A percentile compares a stretch with the other conserved stretches of the same genome.
These are phyloP conservation scores for Leccinum griseonigrum DNA, from an alignment of 1,284 basidiomycete species.

Conservation along the genomic window DNA sequence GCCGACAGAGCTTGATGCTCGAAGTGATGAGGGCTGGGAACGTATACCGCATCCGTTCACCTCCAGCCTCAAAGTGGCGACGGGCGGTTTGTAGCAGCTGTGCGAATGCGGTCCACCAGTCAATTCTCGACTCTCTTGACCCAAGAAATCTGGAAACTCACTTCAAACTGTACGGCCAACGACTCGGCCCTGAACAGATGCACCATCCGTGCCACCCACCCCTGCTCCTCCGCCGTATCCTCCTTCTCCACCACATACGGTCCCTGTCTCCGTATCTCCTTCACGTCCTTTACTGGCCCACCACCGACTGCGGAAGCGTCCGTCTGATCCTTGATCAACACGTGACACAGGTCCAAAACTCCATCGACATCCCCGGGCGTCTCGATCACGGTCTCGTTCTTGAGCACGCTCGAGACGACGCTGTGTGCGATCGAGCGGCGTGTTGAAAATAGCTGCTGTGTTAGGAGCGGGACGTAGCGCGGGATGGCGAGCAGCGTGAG, in stretches of 20 bases:
- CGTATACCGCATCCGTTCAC: conserved; percentile 90
- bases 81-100: conserved; percentile 88
- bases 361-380: conserved; percentile 89
- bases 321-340: conserved; percentile 86
- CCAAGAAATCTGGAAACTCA: conserved; percentile 34
- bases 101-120: conserved; percentile 1
- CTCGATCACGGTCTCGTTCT: conserved; percentile 93
- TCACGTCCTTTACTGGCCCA: conserved; percentile 31
- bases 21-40: conserved; percentile 85
- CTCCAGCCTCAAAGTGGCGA: conserved; percentile 85
- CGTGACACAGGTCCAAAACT: conserved; percentile 86
- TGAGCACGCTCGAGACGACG: conserved; percentile 87
- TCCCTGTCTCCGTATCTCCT: conserved; percentile 55
- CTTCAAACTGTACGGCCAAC: conserved; percentile 84
- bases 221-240: conserved; percentile 94
- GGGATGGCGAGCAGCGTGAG: conserved; percentile 92
- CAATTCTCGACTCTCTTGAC: neutral
- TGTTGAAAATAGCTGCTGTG: conserved; percentile 83
- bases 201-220: conserved; percentile 97
- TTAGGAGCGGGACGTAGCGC: conserved; percentile 79
- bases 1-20: conserved; percentile 55
- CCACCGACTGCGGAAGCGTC: conserved; percentile 48
- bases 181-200: conserved; percentile 82
- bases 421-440: conserved; percentile 89
- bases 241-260: conserved; percentile 67